Conservation (phyloP, 139 green algal species). For the Diplosphaera chodatii region DNA sequence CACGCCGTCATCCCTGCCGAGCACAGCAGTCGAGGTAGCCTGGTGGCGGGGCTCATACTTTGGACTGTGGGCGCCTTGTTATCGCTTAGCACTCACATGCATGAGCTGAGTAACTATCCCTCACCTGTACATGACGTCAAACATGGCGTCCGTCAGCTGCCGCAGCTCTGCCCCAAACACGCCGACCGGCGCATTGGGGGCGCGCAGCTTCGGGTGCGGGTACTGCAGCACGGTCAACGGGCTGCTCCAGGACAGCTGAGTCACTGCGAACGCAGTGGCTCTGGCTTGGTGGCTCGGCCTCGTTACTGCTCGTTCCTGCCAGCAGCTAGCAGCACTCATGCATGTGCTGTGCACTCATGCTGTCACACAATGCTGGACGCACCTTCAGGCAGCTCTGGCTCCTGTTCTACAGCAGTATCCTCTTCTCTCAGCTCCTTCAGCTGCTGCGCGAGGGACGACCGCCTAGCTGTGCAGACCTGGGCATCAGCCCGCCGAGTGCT, state of each 20-base stretch:
- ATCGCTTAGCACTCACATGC: not conserved
- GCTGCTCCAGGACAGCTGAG: constrained; percentile 55
- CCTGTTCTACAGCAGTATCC: not conserved
- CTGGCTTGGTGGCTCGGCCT: too few relatives aligned
- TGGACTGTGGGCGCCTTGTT: too few relatives aligned
- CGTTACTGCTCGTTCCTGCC: too few relatives aligned
- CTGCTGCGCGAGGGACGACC: not conserved
- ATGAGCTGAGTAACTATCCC: not conserved
- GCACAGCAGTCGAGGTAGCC: too few relatives aligned
- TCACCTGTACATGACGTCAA: constrained; percentile 88
- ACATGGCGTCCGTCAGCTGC: constrained; percentile 81
- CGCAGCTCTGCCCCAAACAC: constrained; percentile 74
- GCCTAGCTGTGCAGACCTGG: not conserved
- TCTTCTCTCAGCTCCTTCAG: not conserved
- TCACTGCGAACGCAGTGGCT: constrained; percentile 20
- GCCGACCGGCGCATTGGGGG: constrained; percentile 67
- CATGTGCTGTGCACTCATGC: too few relatives aligned
- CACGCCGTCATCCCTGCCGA: constrained; percentile 92
- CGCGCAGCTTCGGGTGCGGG: constrained; percentile 83
- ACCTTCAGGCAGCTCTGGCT: not conserved
- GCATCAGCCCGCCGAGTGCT: too few relatives aligned
- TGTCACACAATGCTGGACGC: too few relatives aligned
- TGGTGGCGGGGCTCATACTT: too few relatives aligned
- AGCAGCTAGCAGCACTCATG: too few relatives aligned
- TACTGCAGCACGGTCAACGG: constrained; percentile 83